Evolutionary conservation across 192 early-diverging fungal species (phyloP).

Genomic region (Dimargaris cristalligena): DNA sequence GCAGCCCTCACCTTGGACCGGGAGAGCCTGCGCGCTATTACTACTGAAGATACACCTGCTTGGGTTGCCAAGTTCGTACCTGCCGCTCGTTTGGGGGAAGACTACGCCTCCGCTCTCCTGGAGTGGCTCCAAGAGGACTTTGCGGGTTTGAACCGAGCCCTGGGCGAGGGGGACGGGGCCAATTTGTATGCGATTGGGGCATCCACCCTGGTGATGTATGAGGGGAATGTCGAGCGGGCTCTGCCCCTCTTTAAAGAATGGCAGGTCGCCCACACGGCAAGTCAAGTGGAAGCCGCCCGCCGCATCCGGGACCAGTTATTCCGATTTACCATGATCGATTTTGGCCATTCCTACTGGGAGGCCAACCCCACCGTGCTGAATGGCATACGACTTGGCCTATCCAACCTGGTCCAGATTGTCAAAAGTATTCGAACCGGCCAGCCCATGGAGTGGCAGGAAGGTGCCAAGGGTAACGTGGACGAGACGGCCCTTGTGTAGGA

Average conservation of each 20-base stretch:
- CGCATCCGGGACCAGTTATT: background rate
- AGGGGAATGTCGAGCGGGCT: background rate
- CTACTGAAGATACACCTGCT: background rate
- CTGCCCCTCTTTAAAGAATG: background rate
- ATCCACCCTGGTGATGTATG: background rate
- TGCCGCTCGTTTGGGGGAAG: background rate
- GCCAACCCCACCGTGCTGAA: background rate
- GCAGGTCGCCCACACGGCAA: too few relatives aligned
- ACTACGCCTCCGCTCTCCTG: background rate
- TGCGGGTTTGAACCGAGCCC: background rate
- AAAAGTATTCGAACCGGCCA: background rate
- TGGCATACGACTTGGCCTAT: background rate
- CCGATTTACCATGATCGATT: background rate
- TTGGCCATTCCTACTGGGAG: background rate
- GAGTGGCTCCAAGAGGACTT: background rate
- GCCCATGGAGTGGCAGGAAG: too few relatives aligned
- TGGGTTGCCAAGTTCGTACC: background rate
- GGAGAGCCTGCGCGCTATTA: background rate
- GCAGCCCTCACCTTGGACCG: background rate
- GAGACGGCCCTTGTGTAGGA: too few relatives aligned
- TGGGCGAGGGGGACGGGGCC: background rate
- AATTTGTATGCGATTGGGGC: background rate
- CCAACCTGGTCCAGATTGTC: background rate
- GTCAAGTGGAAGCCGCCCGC: background rate
- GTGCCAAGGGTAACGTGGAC: too few relatives aligned